Conservation (phyloP, 768 basidiomycete genomes). For the Lyophyllum decastes region DNA sequence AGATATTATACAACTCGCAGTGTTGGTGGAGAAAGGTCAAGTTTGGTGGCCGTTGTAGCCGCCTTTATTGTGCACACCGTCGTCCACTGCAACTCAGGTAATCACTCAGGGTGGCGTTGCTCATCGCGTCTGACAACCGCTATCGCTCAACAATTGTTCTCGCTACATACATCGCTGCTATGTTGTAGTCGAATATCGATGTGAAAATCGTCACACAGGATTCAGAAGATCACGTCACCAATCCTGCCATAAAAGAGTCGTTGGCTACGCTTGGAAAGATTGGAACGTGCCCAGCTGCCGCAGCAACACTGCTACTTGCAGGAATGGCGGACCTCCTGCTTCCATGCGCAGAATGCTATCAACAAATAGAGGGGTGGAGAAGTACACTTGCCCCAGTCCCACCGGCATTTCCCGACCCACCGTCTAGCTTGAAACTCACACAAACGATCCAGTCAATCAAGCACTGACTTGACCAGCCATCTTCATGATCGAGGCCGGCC, state of each 20-base stretch:
- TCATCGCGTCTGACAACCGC: not conserved
- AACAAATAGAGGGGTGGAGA: too few relatives aligned
- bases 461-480: too few relatives aligned
- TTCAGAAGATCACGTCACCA: not conserved
- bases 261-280: not conserved
- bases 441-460: too few relatives aligned
- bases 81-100: slow-evolving; percentile 20
- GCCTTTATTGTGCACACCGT: slow-evolving; percentile 18
- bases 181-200: not conserved
- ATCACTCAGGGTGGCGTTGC: slow-evolving; percentile 1
- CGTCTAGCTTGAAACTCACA: too few relatives aligned
- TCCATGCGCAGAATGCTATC: too few relatives aligned
- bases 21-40: slow-evolving; percentile 12
- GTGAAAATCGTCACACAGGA: not conserved
- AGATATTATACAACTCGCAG: slow-evolving; percentile 15
- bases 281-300: not conserved
- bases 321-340: too few relatives aligned
- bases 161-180: not conserved
- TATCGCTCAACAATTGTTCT: not conserved
- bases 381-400: too few relatives aligned
- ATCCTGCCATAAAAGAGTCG: not conserved
- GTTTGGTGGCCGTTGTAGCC: not conserved
- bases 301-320: not conserved
- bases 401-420: too few relatives aligned
- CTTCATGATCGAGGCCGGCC: too few relatives aligned